Evolutionary conservation across 2,329 filamentous ascomycete species (phyloP), one percentile per base, ranked within the genome.

Genomic region (Ophiocordyceps sinensis): DNA sequence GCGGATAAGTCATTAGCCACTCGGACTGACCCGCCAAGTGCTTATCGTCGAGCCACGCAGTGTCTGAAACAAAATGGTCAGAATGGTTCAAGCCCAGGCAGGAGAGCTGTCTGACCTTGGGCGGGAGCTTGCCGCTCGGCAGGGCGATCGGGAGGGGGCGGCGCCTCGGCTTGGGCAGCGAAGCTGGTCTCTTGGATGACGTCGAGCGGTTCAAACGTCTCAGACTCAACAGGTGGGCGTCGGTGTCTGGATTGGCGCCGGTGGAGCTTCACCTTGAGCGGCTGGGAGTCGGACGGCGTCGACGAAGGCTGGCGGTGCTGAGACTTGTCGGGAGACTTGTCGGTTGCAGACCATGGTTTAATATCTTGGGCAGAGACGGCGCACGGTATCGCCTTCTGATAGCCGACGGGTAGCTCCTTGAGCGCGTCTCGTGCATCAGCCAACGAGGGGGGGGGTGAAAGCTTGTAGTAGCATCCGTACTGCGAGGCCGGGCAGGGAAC

Each of bases 1-100:
- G 49, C 37, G 62, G 57, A 45, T 64, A 57, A 21, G 62, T 62
- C 31, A 73, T 52, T 42, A 72, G 52, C 60, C 64, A 73, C 49
- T 72, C 66, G 50, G 68, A 73, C 54, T 70, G 59, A 62, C 66
- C 65, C 58, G 62, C 59, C 46, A 63, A 54, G 52, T 71, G 67
- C 46, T 58, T 63, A 39, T 56, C 51, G 11, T 51, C 48, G 44
- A 58, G 23, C 17, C 9, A 14, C 32, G 13, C 32, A 3, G 9
- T 15, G 17, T 15, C 32, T 35, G 32, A 35, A 15, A 10, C n/a
- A 10, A 10, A 17, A 7, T 10, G 9, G 32, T 35, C 32, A 35
- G 32, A 35, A 35, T 3, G 9, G 17, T 34, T n/a, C 14, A 9
- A 26, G 28, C 13, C 12, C 21, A 21, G n/a, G 23, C n/a, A 9